Conservation (phyloP, 257 asterid genomes). For the Solanum boliviense region DNA sequence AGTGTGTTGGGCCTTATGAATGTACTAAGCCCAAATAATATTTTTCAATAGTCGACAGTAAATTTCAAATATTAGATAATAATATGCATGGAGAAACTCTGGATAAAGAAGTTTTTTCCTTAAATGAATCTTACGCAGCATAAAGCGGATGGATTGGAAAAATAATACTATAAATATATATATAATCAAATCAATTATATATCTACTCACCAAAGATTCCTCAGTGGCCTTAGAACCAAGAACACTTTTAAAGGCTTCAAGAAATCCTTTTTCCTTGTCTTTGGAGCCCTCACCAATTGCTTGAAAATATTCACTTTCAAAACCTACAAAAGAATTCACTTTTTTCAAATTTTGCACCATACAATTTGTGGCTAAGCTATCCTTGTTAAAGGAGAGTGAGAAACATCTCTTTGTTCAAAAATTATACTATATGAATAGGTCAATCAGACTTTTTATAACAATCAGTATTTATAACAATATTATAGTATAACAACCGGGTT, state of each 20-base stretch:
- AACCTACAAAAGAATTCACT: slow-evolving; percentile 4
- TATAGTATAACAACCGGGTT: too few relatives aligned
- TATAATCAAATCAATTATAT: background rate
- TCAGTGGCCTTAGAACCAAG: slow-evolving; percentile 49
- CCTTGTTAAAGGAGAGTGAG: too few relatives aligned
- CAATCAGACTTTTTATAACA: too few relatives aligned
- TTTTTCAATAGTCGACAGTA: background rate
- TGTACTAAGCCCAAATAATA: background rate
- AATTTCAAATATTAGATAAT: background rate
- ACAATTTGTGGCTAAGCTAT: background rate
- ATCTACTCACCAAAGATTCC: slow-evolving; percentile 49
- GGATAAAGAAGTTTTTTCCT: background rate
- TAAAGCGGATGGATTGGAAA: background rate
- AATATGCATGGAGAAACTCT: background rate
- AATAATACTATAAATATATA: too few relatives aligned
- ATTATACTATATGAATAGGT: too few relatives aligned
- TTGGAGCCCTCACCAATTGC: background rate
- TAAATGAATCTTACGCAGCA: background rate
- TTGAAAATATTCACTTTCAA: slow-evolving; percentile 29
- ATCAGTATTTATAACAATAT: too few relatives aligned
- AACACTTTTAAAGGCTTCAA: slow-evolving; percentile 32
- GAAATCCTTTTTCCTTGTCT: slow-evolving; percentile 17
- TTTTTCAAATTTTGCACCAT: background rate
- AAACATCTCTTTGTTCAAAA: too few relatives aligned
- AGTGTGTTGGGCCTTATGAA: background rate